Evolutionary conservation across 306 rosid genomes (phyloP), one percentile per base, ranked within the genome.

Genomic region (Cicer arietinum): DNA sequence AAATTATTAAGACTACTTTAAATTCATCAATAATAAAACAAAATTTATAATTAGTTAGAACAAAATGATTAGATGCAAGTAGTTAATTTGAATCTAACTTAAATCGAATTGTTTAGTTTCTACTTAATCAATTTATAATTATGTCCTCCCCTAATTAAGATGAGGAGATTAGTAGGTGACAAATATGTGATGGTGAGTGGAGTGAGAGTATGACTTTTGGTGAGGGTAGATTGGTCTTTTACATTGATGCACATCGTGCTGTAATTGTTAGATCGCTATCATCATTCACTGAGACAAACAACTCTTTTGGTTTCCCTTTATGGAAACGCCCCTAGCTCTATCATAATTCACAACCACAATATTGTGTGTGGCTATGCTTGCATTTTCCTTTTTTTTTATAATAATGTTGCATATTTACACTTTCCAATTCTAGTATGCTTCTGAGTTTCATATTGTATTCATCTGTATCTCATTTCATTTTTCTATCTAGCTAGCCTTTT

Each of bases 241-340:
- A 56, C 51, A 20, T 13, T 69, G 16, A 46, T 25, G 11, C 61
- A 64, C 57, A 54, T 69, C 42, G 79, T 81, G 79, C 22, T 61
- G 67, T 44, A 61, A 37, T 37, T 79, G 90, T 79, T 77, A 60
- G 79, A 86, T 90, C 89, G 77, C 88, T 90, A 81, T 88, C 92
- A 83, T 68, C 72, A 65, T 83, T 88, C 85, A 81, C 80, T 74
- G 40, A 82, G 75, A 83, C 84, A 84, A 81, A 79, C 84, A n/a
- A 68, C 85, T 81, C 73, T 67, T 79, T 77, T 61, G 81, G 84
- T 81, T 87, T 77, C 88, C 86, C 87, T 86, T 80, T 80, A 77
- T 70, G 72, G 83, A 76, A 76, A 67, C 83, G 75, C 80, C 22
- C 78, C 56, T 10, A 14, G 67, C 16, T 42, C 35, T 40, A 72